A percentile compares a stretch with the other conserved stretches of the same genome.
Conservation (phyloP, 2,329 filamentous ascomycete species). For the Teratosphaeria epicoccoides region DNA sequence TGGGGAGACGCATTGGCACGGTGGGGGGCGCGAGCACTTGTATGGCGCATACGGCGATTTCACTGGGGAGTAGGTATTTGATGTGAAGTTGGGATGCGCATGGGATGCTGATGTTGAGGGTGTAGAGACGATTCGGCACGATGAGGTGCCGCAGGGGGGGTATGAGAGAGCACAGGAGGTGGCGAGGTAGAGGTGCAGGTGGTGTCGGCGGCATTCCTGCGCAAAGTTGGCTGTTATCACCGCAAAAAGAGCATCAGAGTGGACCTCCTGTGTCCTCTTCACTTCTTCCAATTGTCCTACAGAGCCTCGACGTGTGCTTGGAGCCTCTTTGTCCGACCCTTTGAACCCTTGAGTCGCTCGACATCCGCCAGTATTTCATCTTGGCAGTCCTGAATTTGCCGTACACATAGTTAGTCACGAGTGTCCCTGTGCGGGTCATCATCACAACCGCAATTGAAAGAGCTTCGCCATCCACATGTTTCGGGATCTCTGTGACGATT, state of each 20-base stretch:
- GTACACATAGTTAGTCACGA: too few relatives aligned
- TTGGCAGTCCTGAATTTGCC: background rate
- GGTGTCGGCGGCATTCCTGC: background rate
- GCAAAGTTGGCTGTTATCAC: too few relatives aligned
- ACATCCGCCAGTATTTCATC: background rate
- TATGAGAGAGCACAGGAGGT: conserved; percentile 23
- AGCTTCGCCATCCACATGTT: too few relatives aligned
- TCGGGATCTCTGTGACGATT: too few relatives aligned
- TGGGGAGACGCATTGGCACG: conserved; percentile 38
- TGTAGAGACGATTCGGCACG: conserved; percentile 28
- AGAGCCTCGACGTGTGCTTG: background rate
- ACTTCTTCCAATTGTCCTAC: background rate
- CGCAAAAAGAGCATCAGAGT: background rate
- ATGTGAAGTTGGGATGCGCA: background rate
- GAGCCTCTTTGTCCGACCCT: background rate
- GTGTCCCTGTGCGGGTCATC: too few relatives aligned
- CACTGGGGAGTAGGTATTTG: conserved; percentile 23
- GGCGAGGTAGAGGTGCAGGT: conserved; percentile 3
- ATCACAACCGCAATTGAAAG: too few relatives aligned
- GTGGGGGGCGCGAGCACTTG: conserved; percentile 30
- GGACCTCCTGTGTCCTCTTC: background rate
- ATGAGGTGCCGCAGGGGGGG: conserved; percentile 29
- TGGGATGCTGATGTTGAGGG: background rate
- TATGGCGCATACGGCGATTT: conserved; percentile 33
- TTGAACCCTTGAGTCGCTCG: background rate